Evolutionary conservation across 31 red algal genomes (phyloP).

Genomic region (Asparagopsis taxiformis): DNA sequence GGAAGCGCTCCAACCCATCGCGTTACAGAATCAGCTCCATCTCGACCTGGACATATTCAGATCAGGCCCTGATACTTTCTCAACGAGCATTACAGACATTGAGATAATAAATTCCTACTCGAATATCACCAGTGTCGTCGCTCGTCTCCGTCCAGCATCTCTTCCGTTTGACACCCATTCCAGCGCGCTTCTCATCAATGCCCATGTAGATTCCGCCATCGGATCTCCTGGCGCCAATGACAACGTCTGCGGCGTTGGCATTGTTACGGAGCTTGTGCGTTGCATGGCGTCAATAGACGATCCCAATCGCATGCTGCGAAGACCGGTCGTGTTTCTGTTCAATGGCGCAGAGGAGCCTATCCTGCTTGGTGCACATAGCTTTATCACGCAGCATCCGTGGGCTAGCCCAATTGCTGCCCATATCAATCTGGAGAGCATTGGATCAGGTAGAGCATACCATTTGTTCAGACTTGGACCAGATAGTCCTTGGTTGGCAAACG

Average conservation of each 20-base stretch:
- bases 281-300: slow-evolving; percentile 24
- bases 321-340: slow-evolving; percentile 86
- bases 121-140: slow-evolving; percentile 46
- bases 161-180: slow-evolving; percentile 15
- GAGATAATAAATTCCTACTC: slow-evolving; percentile 26
- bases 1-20: slow-evolving; percentile 4
- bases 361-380: slow-evolving; percentile 81
- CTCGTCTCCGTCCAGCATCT: slow-evolving; percentile 30
- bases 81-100: slow-evolving; percentile 13
- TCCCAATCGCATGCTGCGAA: background rate
- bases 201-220: slow-evolving; percentile 90
- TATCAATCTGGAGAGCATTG: slow-evolving; percentile 89
- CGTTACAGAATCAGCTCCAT: slow-evolving; percentile 10
- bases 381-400: slow-evolving; percentile 77
- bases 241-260: slow-evolving; percentile 57
- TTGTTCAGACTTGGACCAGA: slow-evolving; percentile 82
- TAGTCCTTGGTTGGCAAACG: slow-evolving; percentile 80
- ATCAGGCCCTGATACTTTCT: slow-evolving; percentile 26
- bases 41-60: slow-evolving; percentile 42
- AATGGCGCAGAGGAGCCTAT: slow-evolving; percentile 95
- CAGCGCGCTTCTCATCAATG: slow-evolving; percentile 74
- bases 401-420: slow-evolving; percentile 35
- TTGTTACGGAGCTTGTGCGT: slow-evolving; percentile 68
- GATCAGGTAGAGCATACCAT: slow-evolving; percentile 66
- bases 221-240: slow-evolving; percentile 83